phyloP scores from a whole-genome alignment of 495 filamentous ascomycete species.

The Rostrohypoxylon terebratum region DNA sequence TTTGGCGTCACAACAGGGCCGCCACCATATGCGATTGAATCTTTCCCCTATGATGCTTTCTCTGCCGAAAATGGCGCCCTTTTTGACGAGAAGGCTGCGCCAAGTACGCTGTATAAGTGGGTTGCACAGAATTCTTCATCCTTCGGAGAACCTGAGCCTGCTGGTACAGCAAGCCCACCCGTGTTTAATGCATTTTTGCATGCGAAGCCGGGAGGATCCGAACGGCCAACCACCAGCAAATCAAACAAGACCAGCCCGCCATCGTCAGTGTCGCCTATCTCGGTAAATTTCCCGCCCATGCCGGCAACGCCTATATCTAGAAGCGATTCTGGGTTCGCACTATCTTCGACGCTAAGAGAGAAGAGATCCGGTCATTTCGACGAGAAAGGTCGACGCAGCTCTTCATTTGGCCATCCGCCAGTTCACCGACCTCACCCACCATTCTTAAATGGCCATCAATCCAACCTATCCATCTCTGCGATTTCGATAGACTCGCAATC shows the following conservation, averaged over 20 bases:
- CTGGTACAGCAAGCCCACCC: conserved; percentile 54
- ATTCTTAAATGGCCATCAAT: conserved; percentile 80
- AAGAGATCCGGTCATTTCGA: conserved; percentile 97
- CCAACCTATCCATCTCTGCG: conserved; percentile 86
- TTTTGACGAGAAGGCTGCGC: conserved; percentile 75
- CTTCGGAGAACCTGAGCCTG: conserved; percentile 76
- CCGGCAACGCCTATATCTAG: conserved; percentile 82
- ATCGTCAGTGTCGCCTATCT: conserved; percentile 87
- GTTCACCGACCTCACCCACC: conserved; percentile 85
- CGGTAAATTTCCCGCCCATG: conserved; percentile 79
- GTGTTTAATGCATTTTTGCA: conserved; percentile 94
- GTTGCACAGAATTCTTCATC: conserved; percentile 87
- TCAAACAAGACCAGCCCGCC: conserved; percentile 82
- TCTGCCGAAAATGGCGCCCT: conserved; percentile 85
- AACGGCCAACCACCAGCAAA: conserved; percentile 85
- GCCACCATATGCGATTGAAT: conserved; percentile 92
- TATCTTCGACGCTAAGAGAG: conserved; percentile 86
- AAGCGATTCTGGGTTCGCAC: conserved; percentile 87
- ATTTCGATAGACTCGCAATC: conserved; percentile 79
- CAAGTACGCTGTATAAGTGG: conserved; percentile 82
- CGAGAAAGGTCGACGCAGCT: conserved; percentile 82
- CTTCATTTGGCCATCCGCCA: conserved; percentile 81
- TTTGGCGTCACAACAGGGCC: conserved; percentile 89
- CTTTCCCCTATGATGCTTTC: conserved; percentile 89
- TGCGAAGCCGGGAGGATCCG: conserved; percentile 73